Percentiles rank a stretch among this genome's conserved stretches.
phyloP scores from a whole-genome alignment of 192 early-diverging fungal species.

The Coemansia sp. region DNA sequence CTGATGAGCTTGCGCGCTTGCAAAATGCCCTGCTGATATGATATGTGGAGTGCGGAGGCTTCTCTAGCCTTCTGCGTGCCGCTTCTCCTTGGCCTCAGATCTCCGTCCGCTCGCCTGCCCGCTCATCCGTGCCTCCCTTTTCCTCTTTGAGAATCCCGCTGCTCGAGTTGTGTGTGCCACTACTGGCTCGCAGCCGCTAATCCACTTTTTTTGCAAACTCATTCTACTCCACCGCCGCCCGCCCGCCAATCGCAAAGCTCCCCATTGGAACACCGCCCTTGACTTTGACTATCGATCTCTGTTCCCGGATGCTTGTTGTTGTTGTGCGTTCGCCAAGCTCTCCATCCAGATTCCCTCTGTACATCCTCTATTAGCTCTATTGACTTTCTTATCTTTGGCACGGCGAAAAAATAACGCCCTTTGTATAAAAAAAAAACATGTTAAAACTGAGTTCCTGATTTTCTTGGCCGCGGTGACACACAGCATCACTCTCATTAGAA shows the following conservation, averaged over 20 bases:
- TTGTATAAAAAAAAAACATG: neutral
- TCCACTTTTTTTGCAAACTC: conserved; percentile 4
- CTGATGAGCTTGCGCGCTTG: conserved; percentile 56
- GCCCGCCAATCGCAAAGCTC: conserved; percentile 5
- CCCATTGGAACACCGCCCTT: conserved; percentile 1
- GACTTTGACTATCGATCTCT: neutral
- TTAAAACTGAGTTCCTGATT: neutral
- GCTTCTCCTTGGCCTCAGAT: too few relatives aligned
- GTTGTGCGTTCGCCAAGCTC: neutral
- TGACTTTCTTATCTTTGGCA: neutral
- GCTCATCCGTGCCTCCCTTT: neutral
- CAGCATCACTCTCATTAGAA: neutral
- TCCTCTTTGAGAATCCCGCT: neutral
- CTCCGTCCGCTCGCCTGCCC: too few relatives aligned
- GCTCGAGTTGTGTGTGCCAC: neutral
- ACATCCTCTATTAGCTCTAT: neutral
- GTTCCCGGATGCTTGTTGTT: neutral
- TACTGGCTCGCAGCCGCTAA: neutral
- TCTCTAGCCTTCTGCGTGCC: neutral
- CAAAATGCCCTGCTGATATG: conserved; percentile 48
- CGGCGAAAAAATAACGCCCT: neutral
- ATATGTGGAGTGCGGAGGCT: neutral
- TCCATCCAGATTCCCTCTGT: neutral
- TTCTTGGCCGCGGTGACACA: neutral
- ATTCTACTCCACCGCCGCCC: neutral